Base-by-base conservation (phyloP, 2,329 filamentous ascomycete genomes). In the Massarina eburnea region DNA sequence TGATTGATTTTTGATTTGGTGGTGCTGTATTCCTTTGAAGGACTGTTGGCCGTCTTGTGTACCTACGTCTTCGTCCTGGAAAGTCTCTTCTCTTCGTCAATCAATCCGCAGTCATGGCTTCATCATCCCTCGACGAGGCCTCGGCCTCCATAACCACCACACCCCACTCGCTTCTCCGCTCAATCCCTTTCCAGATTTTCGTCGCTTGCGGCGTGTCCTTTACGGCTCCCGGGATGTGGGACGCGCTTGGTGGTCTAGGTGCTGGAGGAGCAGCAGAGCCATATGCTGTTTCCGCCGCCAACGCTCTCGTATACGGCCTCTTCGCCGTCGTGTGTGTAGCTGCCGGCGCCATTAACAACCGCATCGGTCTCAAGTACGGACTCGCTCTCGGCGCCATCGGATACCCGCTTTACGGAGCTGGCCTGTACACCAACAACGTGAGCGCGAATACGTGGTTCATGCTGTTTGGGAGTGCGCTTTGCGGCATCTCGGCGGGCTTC, bases 341-440 rank as follows among this genome's bases (percentile, higher is more conserved):
- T 21, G 64, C 64, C 2, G 67, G 68, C 22, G 67, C 65, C 6
- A 68, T 71, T 54, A 70, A 68, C 52, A 69, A 70, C 42, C 64
- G 66, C 18, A 71, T 71, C 22, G 62, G 62, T 9, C 44, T 66
- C 17, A 61, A 56, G 26, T 67, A 64, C 30, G 62, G 62, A 14
- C 52, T 75, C 3, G 69, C 71, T 4, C 46, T 77, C 3, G 76
- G 75, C 8, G 70, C 75, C 0, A 62, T 73, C 8, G 71, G 71
- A 2, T 73, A 73, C 34, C 71, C 71, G 1, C 52, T 73, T 0
- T 74, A 74, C 39, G 70, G 68, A 0, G 70, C 71, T 3, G 70
- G 70, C 1, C 48, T 74, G 12, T 74, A 73, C 48, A 61, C 63
- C 18, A 74, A 73, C 58, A 72, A 69, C 26, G 44, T 60, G 15